These are phyloP conservation scores for Ogataea kodamae DNA, from an alignment of 805 yeast genomes.

Conservation along the genomic window DNA sequence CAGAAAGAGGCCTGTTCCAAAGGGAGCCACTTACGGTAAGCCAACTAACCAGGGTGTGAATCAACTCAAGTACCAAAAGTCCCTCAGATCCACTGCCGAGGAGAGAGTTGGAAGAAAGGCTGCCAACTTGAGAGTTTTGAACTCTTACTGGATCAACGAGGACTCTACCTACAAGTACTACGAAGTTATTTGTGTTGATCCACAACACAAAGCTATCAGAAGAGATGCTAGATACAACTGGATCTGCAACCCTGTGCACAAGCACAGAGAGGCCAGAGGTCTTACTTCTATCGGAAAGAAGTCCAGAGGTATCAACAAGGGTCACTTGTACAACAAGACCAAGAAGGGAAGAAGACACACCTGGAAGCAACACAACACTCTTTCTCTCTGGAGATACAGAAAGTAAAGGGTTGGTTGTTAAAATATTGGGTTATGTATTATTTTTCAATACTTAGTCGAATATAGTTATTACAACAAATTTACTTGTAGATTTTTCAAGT, in stretches of 20 bases:
- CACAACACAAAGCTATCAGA: constrained; percentile 98
- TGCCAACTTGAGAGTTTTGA: constrained; percentile 97
- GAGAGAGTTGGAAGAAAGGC: constrained; percentile 99
- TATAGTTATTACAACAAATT: constrained; percentile 1
- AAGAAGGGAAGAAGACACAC: constrained; percentile 98
- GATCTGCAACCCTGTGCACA: constrained; percentile 99
- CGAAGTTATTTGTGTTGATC: constrained; percentile 97
- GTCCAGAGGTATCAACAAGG: constrained; percentile 99
- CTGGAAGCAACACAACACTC: constrained; percentile 99
- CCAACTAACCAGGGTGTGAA: constrained; percentile 99
- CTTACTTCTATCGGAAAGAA: constrained; percentile 97
- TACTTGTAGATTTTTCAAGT: background rate
- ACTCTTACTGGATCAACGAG: constrained; percentile 99
- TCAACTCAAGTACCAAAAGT: constrained; percentile 99
- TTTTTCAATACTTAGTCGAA: constrained; percentile 2
- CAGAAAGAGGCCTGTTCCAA: constrained; percentile 99
- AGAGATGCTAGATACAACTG: constrained; percentile 99
- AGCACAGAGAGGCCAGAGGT: constrained; percentile 99
- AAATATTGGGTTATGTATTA: constrained; percentile 4
- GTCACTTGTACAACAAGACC: constrained; percentile 99
- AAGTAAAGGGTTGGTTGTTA: constrained; percentile 43
- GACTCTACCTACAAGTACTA: constrained; percentile 99
- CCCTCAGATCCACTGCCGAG: constrained; percentile 97
- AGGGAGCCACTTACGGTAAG: constrained; percentile 99
- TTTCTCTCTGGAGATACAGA: constrained; percentile 99